Evolutionary conservation across 345 rosid genomes (phyloP), one percentile per base, ranked within the genome.

Genomic region (Heritiera littoralis): DNA sequence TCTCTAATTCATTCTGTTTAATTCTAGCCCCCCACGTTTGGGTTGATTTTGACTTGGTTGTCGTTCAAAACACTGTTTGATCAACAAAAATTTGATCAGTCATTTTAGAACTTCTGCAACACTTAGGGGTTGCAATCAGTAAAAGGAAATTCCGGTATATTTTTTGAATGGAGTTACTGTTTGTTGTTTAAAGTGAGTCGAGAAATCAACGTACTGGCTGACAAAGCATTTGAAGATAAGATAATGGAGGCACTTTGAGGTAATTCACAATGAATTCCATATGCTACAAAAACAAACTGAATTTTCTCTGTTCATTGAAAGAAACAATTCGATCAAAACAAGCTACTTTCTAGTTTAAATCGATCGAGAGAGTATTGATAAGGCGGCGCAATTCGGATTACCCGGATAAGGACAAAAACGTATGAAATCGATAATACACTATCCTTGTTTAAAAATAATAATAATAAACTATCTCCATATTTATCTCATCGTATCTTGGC

Each of bases 261-360:
- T 35, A 72, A 72, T 10, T 72, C 61, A 17, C 54, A 52, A 72
- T 54, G 63, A 72, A 52, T 72, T 72, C 76, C 63, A 72, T 35
- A 35, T 72, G 76, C 76, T 54, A 32, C 8, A 1, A 2, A 54
- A 72, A 72, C 63, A 32, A 17, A 54, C 46, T 72, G 30, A 54
- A 32, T 72, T 52, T 52, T 35, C 46, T 18, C 76, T 72, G 76
- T 72, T 72, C 63, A 72, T 72, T 54, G 76, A 72, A 52, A 72
- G 63, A 54, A 72, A 72, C 76, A 51, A 72, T 35, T 71, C 75
- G 1, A 10, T 9, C 4, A 30, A 14, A 65, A 35, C 2, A 15
- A 14, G 46, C n/a, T 32, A 6, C n/a, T 20, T 20, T 45, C 9
- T n/a, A 23, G 17, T 69, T 46, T 69, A 20, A 10, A 69, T 20